phyloP scores from a whole-genome alignment of 2,329 filamentous ascomycete genomes.

The Bisporella sp. region DNA sequence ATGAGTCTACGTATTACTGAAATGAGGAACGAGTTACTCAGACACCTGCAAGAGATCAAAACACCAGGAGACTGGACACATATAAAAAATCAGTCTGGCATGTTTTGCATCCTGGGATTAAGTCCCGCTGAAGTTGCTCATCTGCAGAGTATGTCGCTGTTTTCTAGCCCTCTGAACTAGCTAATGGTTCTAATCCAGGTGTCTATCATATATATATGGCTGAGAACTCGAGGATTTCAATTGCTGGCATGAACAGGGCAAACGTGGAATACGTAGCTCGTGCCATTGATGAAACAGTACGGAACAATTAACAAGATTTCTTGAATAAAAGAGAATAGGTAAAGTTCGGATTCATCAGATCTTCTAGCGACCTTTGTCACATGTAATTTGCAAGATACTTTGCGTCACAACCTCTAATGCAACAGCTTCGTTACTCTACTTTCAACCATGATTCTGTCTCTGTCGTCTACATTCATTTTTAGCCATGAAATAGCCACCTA shows the following conservation, averaged over 20 bases:
- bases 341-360: no score
- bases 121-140: not conserved
- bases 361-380: no score
- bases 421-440: no score
- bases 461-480: no score
- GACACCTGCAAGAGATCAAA: not conserved
- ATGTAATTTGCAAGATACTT: no score
- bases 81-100: constrained; percentile 22
- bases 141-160: not conserved
- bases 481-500: no score
- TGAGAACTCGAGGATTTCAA: constrained; percentile 31
- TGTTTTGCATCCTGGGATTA: not conserved
- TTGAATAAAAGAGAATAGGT: no score
- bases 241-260: constrained; percentile 32
- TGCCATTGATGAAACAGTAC: constrained; percentile 13
- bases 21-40: constrained; percentile 24
- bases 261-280: constrained; percentile 29
- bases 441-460: no score
- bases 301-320: not conserved
- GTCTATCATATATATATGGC: constrained; percentile 34
- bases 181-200: constrained; percentile 13
- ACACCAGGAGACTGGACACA: constrained; percentile 1
- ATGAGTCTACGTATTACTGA: constrained; percentile 31
- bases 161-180: not conserved
- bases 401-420: no score